Evolutionary conservation across 805 yeast genomes (phyloP), one percentile per base, ranked within the genome.

Genomic region (Millerozyma miso): DNA sequence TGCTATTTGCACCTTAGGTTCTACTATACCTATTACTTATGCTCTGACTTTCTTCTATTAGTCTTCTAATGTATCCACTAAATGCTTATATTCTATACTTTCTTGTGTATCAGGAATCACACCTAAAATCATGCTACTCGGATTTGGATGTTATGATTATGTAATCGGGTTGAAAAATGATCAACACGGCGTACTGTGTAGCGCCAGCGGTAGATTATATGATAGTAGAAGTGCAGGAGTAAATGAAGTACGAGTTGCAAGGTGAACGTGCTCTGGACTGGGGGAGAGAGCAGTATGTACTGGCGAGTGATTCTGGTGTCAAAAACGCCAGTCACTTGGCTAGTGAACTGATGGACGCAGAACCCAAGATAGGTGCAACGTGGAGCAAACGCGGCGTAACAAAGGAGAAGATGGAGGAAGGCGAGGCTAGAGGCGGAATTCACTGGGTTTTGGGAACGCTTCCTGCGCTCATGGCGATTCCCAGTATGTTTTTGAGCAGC

Each of bases 381-480:
- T n/a, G n/a, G n/a, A n/a, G n/a, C n/a, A n/a, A n/a, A n/a, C n/a
- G n/a, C 29, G 29, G 29, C 6, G 29, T 7, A 23, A 23, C 29
- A 10, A 23, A 23, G 10, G 29, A 23, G 5, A 23, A 26, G 19
- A 13, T 26, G 29, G 33, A 23, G 14, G 20, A 12, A 6, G 4
- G 5, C 6, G 20, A 15, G 3, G 19, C 5, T 4, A 12, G 23
- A 29, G 15, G n/a, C 14, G 19, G 31, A 12, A 7, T 37, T 4
- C 31, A 43, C 14, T 19, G 32, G 29, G 31, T 62, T 26, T 38
- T 56, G 29, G 53, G 58, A n/a, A 55, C 69, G 3, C 48, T 66
- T 26, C 72, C 72, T 1, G 59, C 63, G 19, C 49, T 67, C 20
- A 56, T 60, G 37, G 60, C 70, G 4, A 52, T 63, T 23, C 67